Conservation (phyloP, 2,329 filamentous ascomycete genomes). For the Sporothrix schenckii region DNA sequence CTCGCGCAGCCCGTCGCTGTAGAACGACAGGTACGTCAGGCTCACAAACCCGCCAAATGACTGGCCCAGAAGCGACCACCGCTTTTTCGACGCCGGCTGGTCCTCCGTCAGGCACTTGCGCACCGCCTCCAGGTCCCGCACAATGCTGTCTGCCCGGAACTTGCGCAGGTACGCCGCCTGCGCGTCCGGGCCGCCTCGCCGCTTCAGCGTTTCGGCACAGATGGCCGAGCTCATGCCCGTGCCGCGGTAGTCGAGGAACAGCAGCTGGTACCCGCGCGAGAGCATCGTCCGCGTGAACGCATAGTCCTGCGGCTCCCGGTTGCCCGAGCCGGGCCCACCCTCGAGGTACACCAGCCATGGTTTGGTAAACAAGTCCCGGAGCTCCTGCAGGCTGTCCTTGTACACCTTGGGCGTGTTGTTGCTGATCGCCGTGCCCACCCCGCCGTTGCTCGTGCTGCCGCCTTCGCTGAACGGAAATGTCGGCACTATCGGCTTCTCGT, state of each 20-base stretch:
- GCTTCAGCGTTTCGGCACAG: constrained; percentile 69
- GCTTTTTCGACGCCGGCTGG: constrained; percentile 61
- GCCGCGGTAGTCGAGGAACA: constrained; percentile 89
- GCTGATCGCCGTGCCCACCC: background rate
- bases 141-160: constrained; percentile 88
- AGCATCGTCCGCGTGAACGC: constrained; percentile 71
- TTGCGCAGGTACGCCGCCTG: constrained; percentile 81
- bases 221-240: constrained; percentile 84
- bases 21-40: constrained; percentile 80
- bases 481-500: constrained; percentile 63
- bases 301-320: constrained; percentile 72
- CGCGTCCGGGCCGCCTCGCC: constrained; percentile 61
- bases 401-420: constrained; percentile 23
- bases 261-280: constrained; percentile 78
- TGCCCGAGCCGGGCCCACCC: constrained; percentile 83
- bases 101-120: constrained; percentile 71
- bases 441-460: constrained; percentile 4
- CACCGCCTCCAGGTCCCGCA: constrained; percentile 85
- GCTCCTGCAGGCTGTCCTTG: constrained; percentile 25
- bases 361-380: constrained; percentile 44
- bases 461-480: constrained; percentile 44
- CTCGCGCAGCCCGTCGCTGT: constrained; percentile 76
- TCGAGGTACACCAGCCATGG: constrained; percentile 74
- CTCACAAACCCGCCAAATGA: constrained; percentile 89
- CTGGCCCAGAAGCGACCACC: constrained; percentile 88